phyloP scores from a whole-genome alignment of 306 rosid species.

The Arachis stenosperma region DNA sequence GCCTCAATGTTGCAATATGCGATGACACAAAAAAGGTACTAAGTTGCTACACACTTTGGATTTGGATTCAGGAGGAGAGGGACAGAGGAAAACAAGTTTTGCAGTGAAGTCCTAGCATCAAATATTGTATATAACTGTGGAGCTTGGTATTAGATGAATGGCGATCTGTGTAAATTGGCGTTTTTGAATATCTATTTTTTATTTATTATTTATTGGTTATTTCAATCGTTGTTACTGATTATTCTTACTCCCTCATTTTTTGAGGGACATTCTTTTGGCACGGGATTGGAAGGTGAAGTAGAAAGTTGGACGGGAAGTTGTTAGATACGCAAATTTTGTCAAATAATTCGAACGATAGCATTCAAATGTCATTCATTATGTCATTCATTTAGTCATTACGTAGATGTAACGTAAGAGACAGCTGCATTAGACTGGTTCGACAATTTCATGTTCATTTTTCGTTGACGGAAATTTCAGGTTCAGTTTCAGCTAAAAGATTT shows the following conservation, averaged over 20 bases:
- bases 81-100: slow-evolving; percentile 42
- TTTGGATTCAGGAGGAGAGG: slow-evolving; percentile 8
- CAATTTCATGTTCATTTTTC: background rate
- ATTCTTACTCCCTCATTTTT: background rate
- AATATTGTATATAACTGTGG: slow-evolving; percentile 44
- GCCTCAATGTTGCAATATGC: slow-evolving; percentile 50
- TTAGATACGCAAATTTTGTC: slow-evolving; percentile 27
- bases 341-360: slow-evolving; percentile 30
- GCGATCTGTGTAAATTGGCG: slow-evolving; percentile 36
- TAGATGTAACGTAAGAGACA: too few relatives aligned
- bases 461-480: background rate
- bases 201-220: background rate
- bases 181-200: slow-evolving; percentile 21
- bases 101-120: slow-evolving; percentile 52
- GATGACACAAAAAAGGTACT: slow-evolving; percentile 29
- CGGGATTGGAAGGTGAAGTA: slow-evolving; percentile 2
- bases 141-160: slow-evolving; percentile 34
- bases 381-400: too few relatives aligned
- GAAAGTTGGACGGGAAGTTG: slow-evolving; percentile 18
- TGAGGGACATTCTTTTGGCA: slow-evolving; percentile 28
- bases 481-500: too few relatives aligned
- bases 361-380: background rate
- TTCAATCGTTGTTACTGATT: background rate
- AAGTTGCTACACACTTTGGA: slow-evolving; percentile 12
- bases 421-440: background rate